A percentile compares a stretch with the other conserved stretches of the same genome.
These are phyloP conservation scores for Glycyrrhiza uralensis DNA, from an alignment of 306 rosid species.

Conservation along the genomic window DNA sequence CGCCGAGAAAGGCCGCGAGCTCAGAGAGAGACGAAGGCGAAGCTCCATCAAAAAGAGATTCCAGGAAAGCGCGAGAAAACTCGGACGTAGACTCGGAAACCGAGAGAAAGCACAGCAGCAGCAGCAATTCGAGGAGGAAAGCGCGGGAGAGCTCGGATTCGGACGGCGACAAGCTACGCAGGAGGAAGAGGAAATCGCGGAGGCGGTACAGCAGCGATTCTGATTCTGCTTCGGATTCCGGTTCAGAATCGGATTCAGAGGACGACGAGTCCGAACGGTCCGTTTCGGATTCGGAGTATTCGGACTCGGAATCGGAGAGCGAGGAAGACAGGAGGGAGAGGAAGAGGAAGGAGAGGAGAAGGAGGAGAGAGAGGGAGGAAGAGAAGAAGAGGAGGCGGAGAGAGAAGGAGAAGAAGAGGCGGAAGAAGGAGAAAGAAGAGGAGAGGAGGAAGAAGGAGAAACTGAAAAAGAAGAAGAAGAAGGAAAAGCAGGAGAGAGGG, in stretches of 20 bases:
- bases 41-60: conserved; percentile 30
- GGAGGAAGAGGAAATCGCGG: conserved; percentile 54
- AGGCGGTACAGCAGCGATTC: conserved; percentile 50
- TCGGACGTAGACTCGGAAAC: conserved; percentile 31
- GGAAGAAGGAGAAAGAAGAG: conserved; percentile 37
- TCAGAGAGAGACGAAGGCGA: conserved; percentile 36
- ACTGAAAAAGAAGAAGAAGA: conserved; percentile 48
- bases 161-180: conserved; percentile 27
- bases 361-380: conserved; percentile 24
- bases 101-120: conserved; percentile 30
- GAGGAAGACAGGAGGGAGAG: conserved; percentile 41
- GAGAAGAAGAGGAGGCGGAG: conserved; percentile 33
- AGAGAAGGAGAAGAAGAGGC: conserved; percentile 25
- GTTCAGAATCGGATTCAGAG: conserved; percentile 29
- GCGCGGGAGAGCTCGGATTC: conserved; percentile 46
- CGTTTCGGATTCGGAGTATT: conserved; percentile 35
- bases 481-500: conserved; percentile 72
- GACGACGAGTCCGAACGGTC: not conserved
- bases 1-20: conserved; percentile 2
- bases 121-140: conserved; percentile 54
- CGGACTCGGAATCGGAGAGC: conserved; percentile 45
- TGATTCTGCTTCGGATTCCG: conserved; percentile 33
- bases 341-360: conserved; percentile 25
- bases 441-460: conserved; percentile 40
- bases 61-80: conserved; percentile 33